Conservation (phyloP, 2,329 filamentous ascomycete genomes). For the Botrytis pseudocinerea region DNA sequence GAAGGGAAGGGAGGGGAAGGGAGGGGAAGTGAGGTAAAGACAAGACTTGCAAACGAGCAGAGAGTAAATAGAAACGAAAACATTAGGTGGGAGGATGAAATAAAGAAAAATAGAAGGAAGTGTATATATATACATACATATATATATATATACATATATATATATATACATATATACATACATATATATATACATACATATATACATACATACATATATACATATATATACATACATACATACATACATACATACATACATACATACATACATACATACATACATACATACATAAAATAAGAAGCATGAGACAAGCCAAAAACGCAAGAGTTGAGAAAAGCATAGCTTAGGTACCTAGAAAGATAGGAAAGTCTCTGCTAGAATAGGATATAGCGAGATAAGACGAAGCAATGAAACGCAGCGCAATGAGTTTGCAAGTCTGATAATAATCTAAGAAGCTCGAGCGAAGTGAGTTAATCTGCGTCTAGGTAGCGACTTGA, state of each 20-base stretch:
- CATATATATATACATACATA: not conserved
- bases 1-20: no score
- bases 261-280: not conserved
- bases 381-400: not conserved
- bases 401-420: not conserved
- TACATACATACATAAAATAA: no score
- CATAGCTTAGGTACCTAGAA: not conserved
- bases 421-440: not conserved
- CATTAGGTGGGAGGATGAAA: rapidly evolving
- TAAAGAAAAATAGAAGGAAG: not conserved
- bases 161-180: no score
- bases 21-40: rapidly evolving
- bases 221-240: not conserved
- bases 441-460: not conserved
- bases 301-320: rapidly evolving
- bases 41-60: rapidly evolving
- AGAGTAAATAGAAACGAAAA: not conserved
- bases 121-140: not conserved
- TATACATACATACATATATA: no score
- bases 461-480: not conserved
- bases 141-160: no score
- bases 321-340: not conserved
- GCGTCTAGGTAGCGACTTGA: not conserved
- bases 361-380: not conserved
- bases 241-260: not conserved